phyloP scores from a whole-genome alignment of 83 land plant species.

The Isoetes engelmannii region DNA sequence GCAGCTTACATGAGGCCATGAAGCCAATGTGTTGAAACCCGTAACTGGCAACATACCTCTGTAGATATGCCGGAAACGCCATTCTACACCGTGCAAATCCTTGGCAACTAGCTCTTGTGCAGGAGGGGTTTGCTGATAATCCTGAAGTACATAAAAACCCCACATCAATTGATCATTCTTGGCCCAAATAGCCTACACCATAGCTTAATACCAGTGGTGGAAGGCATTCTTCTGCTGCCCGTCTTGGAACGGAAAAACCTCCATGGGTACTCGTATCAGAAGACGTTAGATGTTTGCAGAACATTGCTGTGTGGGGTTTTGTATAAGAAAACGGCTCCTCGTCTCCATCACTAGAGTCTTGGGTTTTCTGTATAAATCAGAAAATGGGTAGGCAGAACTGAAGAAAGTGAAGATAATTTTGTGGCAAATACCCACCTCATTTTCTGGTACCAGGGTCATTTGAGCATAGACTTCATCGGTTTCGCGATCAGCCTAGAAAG shows the following conservation, averaged over 20 bases:
- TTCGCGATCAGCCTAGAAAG: slow-evolving; percentile 62
- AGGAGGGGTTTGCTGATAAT: slow-evolving; percentile 11
- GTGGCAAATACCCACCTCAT: slow-evolving; percentile 38
- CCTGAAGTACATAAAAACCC: not conserved
- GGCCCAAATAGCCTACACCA: not conserved
- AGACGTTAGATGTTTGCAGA: slow-evolving; percentile 63
- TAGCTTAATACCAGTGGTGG: slow-evolving; percentile 45
- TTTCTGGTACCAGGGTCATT: slow-evolving; percentile 50
- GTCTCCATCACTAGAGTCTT: slow-evolving; percentile 22
- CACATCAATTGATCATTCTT: not conserved
- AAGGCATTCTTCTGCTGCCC: slow-evolving; percentile 65
- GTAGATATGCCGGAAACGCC: slow-evolving; percentile 4
- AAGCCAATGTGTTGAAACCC: not conserved
- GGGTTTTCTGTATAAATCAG: not conserved
- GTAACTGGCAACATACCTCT: not conserved
- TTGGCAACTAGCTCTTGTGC: slow-evolving; percentile 2
- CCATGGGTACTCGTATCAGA: slow-evolving; percentile 82
- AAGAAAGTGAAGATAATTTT: not conserved
- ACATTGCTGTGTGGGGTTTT: slow-evolving; percentile 43
- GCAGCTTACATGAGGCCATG: not conserved
- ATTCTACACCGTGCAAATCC: slow-evolving; percentile 8
- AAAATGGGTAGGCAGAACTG: not conserved
- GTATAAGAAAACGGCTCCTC: slow-evolving; percentile 15
- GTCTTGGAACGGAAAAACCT: slow-evolving; percentile 62
- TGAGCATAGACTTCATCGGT: slow-evolving; percentile 89